Evolutionary conservation across 768 basidiomycete genomes (phyloP), one percentile per base, ranked within the genome.

Genomic region (Boletus coccyginus): DNA sequence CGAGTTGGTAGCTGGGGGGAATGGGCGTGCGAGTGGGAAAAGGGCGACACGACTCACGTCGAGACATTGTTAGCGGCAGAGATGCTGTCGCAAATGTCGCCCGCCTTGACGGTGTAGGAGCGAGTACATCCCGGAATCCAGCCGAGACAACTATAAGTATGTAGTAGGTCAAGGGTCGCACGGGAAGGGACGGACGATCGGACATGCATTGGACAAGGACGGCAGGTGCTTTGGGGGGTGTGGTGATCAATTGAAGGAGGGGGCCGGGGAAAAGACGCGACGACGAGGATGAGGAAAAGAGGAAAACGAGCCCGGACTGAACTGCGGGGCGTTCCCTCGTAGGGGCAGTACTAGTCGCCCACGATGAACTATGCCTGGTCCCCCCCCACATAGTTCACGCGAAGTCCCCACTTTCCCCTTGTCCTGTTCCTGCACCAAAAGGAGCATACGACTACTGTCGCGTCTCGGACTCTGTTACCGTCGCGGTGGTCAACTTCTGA

Each of bases 71-170:
- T 61, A 7, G 78, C 74, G n/a, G 79, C 77, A 58, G 86, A 90
- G 71, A 92, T 91, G 59, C 68, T 65, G 74, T 91, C 87, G 67
- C 90, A 92, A 52, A 76, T 79, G 66, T 91, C 88, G 49, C 84
- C 85, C 3, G 64, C 63, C 55, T 79, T 63, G 40, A 90, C 78
- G 56, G 79, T 84, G 71, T 90, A 90, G 11, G 62, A 68, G 60
- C 90, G 83, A 31, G 77, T 71, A 68, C 90, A 91, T 3, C 1
- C 0, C 27, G 35, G 66, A 24, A 12, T 13, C 62, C 57, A 19
- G 73, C 74, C 7, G 51, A 47, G 60, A 53, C 66, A 46, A 68
- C 69, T 66, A 52, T 33, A 36, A 24, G 14, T 2, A 21, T 21
- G 21, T 21, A 3, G 54, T 56, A 19, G 63, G 56, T 19, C 27